Base-by-base conservation (phyloP, 2,329 filamentous ascomycete genomes). In the Plectosphaerella cucumerina region DNA sequence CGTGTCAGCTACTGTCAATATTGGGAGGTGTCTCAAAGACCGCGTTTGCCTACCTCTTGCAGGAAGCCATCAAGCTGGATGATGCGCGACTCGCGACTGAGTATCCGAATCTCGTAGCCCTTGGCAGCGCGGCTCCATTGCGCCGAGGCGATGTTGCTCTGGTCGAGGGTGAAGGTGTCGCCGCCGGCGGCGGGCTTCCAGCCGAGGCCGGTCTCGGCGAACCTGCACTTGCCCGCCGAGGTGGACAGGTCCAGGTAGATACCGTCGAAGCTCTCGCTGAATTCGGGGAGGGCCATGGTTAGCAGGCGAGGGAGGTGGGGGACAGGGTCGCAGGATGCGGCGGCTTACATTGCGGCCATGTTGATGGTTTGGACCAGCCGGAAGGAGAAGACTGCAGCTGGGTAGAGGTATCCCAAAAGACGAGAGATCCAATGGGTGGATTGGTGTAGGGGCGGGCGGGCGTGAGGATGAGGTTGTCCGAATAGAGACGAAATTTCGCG, bases 241-340 rank as follows among this genome's bases (percentile, higher is more conserved):
- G 91, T 94, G 62, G 92, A 97, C 54, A 99, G 82, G 69, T 99
- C 93, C 62, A 99, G 84, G 72, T 94, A 92, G 74, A 97, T 96
- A 72, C 90, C 91, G 67, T 97, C 93, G 73, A 99, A 99, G 66
- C 87, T 94, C 83, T 99, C 94, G 60, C 82, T 86, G 53, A 14
- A 47, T 31, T 39, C n/a, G n/a, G n/a, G 49, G 50, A 41, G 50
- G 47, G 44, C 46, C 52, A 41, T 47, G 48, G 26, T 47, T 44
- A 26, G 44, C 34, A 17, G 11, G 26, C 33, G 48, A 44, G 48
- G 26, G 9, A 11, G 9, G n/a, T 23, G 2, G 14, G 22, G 33
- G 12, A 21, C 37, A 15, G 17, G 20, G 42, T 3, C 31, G 20
- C 34, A 35, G 48, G 43, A 23, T n/a, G 6, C 20, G n/a, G 20